Evolutionary conservation across 2,329 filamentous ascomycete species (phyloP).

Genomic region (Aaosphaeria arxii): DNA sequence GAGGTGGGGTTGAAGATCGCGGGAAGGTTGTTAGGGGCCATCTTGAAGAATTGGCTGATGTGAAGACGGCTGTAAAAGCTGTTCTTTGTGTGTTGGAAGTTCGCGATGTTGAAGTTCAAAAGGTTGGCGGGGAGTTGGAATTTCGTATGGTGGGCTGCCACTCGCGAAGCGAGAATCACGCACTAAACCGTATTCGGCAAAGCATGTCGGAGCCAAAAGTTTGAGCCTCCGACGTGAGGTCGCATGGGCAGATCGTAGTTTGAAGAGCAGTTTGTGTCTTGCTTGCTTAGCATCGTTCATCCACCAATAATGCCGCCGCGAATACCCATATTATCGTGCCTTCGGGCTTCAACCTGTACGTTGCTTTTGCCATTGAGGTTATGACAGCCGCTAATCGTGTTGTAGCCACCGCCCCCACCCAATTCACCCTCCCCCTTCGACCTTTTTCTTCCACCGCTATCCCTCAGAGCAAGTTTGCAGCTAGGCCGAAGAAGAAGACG

Average conservation of each 20-base stretch:
- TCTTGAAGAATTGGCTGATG: conserved; percentile 55
- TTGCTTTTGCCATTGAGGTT: neutral
- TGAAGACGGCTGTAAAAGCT: conserved; percentile 18
- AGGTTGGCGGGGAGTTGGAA: conserved; percentile 6
- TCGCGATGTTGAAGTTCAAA: conserved; percentile 12
- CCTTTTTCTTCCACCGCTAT: conserved; percentile 63
- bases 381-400: too few relatives aligned
- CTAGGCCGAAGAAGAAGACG: conserved; percentile 53
- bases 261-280: neutral
- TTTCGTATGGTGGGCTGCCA: conserved; percentile 10
- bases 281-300: conserved; percentile 1
- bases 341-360: conserved; percentile 40
- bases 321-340: conserved; percentile 43
- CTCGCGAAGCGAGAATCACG: neutral
- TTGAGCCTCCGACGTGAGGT: conserved; percentile 1
- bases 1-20: conserved; percentile 94
- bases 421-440: conserved; percentile 54
- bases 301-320: conserved; percentile 45
- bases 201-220: neutral
- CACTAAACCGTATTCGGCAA: neutral
- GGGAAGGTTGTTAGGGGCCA: conserved; percentile 94
- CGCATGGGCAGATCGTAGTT: neutral
- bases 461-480: conserved; percentile 52
- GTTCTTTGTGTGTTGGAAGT: conserved; percentile 13
- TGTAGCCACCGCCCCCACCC: conserved; percentile 18